Evolutionary conservation across 225 moss, liverwort and hornwort genomes (phyloP).

Genomic region (Antitrichia curtipendula): DNA sequence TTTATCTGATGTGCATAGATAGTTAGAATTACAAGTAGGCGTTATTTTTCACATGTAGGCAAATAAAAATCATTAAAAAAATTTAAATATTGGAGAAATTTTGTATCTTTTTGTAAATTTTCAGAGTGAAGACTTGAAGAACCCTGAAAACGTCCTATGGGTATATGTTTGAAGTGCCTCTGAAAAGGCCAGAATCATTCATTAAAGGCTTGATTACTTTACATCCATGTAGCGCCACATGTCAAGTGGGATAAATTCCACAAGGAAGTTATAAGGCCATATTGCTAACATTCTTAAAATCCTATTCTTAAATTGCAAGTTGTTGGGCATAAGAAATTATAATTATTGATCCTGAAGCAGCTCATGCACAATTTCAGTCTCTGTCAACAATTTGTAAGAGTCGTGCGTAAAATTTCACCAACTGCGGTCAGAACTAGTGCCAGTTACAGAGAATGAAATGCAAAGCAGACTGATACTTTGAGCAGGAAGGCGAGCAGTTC

Average conservation of each 20-base stretch:
- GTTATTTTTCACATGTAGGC: too few relatives aligned
- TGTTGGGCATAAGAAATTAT: not conserved
- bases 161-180: not conserved
- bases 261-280: not conserved
- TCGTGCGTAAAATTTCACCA: not conserved
- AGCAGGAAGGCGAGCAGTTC: not conserved
- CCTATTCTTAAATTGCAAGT: not conserved
- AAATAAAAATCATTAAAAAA: too few relatives aligned
- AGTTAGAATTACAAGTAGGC: too few relatives aligned
- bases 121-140: too few relatives aligned
- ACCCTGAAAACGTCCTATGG: not conserved
- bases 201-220: not conserved
- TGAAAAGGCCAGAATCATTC: not conserved
- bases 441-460: not conserved
- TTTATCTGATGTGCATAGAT: too few relatives aligned
- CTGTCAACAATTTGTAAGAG: not conserved
- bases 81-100: too few relatives aligned
- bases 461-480: not conserved
- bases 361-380: not conserved
- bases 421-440: not conserved
- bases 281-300: not conserved
- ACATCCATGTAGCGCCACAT: not conserved
- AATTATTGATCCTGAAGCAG: not conserved
- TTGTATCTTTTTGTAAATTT: too few relatives aligned
- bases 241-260: not conserved